Evolutionary conservation across 208 protist species (phyloP).

Genomic region (Trypanosoma mega): DNA sequence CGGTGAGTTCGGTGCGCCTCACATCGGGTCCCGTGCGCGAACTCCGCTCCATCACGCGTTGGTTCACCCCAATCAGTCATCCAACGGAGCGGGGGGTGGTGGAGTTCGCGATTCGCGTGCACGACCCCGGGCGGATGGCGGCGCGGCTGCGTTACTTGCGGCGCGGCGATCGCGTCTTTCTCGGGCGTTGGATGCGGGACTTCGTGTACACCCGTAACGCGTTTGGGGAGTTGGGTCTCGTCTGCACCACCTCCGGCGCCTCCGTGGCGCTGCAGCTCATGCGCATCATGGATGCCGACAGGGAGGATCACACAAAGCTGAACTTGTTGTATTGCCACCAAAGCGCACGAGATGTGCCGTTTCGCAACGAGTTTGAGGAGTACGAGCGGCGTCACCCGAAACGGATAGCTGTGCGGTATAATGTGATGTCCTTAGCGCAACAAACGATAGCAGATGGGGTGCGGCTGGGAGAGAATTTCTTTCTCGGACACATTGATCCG

Average conservation of each 20-base stretch:
- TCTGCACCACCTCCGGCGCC: slow-evolving; percentile 76
- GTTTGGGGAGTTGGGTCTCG: slow-evolving; percentile 55
- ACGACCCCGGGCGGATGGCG: slow-evolving; percentile 79
- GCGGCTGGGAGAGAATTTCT: slow-evolving; percentile 46
- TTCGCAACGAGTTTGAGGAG: slow-evolving; percentile 50
- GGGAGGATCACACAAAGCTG: slow-evolving; percentile 46
- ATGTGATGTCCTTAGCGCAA: slow-evolving; percentile 49
- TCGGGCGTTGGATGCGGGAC: slow-evolving; percentile 86
- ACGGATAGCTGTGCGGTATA: slow-evolving; percentile 58
- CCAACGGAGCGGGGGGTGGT: slow-evolving; percentile 74
- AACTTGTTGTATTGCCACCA: slow-evolving; percentile 75
- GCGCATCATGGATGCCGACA: slow-evolving; percentile 61
- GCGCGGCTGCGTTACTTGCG: slow-evolving; percentile 65
- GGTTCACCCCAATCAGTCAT: slow-evolving; percentile 88
- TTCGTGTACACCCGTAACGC: slow-evolving; percentile 68
- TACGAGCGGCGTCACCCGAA: slow-evolving; percentile 32
- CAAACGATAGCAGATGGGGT: slow-evolving; percentile 12
- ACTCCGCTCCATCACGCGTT: slow-evolving; percentile 59
- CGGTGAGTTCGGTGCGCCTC: slow-evolving; percentile 78
- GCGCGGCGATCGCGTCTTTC: slow-evolving; percentile 70
- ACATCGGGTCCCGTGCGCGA: slow-evolving; percentile 44
- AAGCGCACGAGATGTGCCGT: slow-evolving; percentile 51
- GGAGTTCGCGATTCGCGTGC: slow-evolving; percentile 82
- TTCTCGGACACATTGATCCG: slow-evolving; percentile 73
- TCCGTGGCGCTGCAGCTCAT: slow-evolving; percentile 85